Conservation (phyloP, 345 rosid genomes). For the Eucalyptus regnans region DNA sequence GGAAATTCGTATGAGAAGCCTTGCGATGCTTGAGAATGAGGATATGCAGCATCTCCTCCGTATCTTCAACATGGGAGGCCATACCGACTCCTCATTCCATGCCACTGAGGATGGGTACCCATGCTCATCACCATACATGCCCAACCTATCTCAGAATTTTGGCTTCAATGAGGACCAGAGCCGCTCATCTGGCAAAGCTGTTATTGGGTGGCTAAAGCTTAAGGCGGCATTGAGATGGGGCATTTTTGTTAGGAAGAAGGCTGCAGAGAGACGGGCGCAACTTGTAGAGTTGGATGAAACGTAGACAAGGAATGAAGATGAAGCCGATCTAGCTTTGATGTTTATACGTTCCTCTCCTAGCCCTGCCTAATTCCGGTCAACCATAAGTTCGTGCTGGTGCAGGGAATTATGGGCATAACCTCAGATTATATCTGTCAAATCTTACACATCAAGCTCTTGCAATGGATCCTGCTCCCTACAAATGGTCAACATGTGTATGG, state of each 20-base stretch:
- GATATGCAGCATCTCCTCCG: too few species aligned
- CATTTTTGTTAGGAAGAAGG: slow-evolving; percentile 73
- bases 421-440: too few species aligned
- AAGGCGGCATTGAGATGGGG: slow-evolving; percentile 99
- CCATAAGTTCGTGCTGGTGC: background rate
- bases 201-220: slow-evolving; percentile 93
- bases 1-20: too few species aligned
- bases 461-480: too few species aligned
- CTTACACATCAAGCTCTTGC: too few species aligned
- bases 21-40: too few species aligned
- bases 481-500: too few species aligned
- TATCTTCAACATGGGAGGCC: too few species aligned
- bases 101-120: too few species aligned
- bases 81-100: too few species aligned
- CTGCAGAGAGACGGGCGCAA: slow-evolving; percentile 88
- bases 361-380: background rate
- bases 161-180: slow-evolving; percentile 36
- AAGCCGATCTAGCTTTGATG: background rate
- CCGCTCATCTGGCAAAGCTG: slow-evolving; percentile 68
- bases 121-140: background rate
- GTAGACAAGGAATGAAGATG: background rate
- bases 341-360: background rate
- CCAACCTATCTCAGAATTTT: slow-evolving; percentile 27
- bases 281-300: slow-evolving; percentile 68
- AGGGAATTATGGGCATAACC: background rate